Conservation (phyloP, 148 eudicot genomes). For the Silene uniflora region DNA sequence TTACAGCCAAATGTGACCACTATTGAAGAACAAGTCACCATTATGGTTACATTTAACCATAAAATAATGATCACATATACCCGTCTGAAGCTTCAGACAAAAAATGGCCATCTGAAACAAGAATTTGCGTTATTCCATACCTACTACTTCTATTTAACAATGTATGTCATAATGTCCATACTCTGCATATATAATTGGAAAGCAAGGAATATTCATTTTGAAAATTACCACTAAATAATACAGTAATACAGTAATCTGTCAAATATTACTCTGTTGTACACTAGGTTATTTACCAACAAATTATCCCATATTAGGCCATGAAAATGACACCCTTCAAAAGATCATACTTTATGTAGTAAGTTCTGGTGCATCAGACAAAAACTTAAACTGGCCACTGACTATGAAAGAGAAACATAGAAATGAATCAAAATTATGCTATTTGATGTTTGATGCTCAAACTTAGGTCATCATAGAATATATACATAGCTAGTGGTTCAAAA, state of each 20-base stretch:
- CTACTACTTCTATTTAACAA: background rate
- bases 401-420: constrained; percentile 3
- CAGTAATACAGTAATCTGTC: too few species aligned
- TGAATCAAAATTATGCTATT: constrained; percentile 3
- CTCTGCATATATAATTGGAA: too few species aligned
- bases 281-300: background rate
- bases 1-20: too few species aligned
- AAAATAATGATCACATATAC: too few species aligned
- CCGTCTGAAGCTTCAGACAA: too few species aligned
- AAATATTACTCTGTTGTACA: background rate
- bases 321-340: constrained; percentile 7
- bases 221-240: background rate
- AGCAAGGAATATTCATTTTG: background rate
- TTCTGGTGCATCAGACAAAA: constrained; percentile 6
- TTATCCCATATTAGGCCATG: constrained; percentile 9
- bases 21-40: too few species aligned
- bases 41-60: too few species aligned
- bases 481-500: background rate
- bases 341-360: background rate
- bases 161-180: too few species aligned
- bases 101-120: too few species aligned
- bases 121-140: too few species aligned
- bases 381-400: constrained; percentile 6
- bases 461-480: background rate
- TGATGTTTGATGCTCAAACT: constrained; percentile 16